These are phyloP conservation scores for Vigna radiata DNA, from an alignment of 306 rosid species.

Conservation along the genomic window DNA sequence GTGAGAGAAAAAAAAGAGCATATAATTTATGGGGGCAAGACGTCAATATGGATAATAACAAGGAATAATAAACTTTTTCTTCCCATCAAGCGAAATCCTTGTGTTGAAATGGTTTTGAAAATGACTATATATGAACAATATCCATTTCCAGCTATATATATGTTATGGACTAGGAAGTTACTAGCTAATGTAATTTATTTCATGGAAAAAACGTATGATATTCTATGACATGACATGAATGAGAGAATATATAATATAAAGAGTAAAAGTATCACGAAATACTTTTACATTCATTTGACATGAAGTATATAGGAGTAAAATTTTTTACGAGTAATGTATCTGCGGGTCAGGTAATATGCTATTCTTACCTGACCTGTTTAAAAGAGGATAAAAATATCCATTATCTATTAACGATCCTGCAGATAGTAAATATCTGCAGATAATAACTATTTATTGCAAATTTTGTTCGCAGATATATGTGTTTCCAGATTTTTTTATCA, in stretches of 20 bases:
- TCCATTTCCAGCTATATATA: constrained; percentile 1
- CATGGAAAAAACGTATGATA: neutral
- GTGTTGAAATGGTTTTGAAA: constrained; percentile 9
- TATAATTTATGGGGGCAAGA: neutral
- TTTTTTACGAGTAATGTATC: no score
- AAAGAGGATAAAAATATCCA: no score
- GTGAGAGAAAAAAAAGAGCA: neutral
- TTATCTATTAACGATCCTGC: no score
- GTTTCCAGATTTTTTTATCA: no score
- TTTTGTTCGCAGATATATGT: no score
- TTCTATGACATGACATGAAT: neutral
- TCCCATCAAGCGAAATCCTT: constrained; percentile 28
- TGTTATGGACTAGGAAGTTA: constrained; percentile 6
- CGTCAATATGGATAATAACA: neutral
- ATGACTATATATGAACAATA: constrained; percentile 17
- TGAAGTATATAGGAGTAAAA: no score
- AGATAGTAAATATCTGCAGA: no score
- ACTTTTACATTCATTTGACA: no score
- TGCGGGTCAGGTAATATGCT: no score
- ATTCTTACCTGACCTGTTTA: no score
- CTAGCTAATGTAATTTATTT: neutral
- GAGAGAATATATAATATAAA: neutral
- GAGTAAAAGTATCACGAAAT: no score
- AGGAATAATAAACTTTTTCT: constrained; percentile 23
- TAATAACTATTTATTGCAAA: no score